Conservation (phyloP, 306 rosid genomes). For the Dryas alaskensis region DNA sequence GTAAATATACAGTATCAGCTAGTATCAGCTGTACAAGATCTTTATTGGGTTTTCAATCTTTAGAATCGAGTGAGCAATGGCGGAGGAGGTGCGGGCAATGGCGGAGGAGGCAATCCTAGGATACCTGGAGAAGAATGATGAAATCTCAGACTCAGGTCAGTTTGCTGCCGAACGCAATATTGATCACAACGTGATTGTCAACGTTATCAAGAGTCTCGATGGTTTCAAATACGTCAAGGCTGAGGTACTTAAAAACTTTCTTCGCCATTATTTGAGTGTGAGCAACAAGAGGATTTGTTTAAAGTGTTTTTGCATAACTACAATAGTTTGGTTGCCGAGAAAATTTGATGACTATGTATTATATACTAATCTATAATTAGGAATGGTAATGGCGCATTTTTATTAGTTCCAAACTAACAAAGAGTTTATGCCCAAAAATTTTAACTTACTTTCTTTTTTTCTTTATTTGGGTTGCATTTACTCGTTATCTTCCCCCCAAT, state of each 20-base stretch:
- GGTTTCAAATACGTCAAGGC: conserved; percentile 79
- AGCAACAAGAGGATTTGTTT: not conserved
- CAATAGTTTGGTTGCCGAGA: not conserved
- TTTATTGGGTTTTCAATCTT: too few relatives aligned
- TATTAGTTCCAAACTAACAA: too few relatives aligned
- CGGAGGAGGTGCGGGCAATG: conserved; percentile 23
- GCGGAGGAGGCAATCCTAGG: conserved; percentile 75
- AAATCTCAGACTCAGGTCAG: conserved; percentile 65
- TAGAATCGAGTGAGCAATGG: not conserved
- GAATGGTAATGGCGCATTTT: too few relatives aligned
- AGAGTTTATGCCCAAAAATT: too few relatives aligned
- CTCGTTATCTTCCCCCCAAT: too few relatives aligned
- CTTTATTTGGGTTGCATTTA: too few relatives aligned
- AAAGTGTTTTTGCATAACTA: not conserved
- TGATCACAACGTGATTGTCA: conserved; percentile 66
- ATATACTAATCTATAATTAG: too few relatives aligned
- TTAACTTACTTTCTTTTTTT: too few relatives aligned
- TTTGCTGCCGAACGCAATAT: conserved; percentile 57
- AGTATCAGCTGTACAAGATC: too few relatives aligned
- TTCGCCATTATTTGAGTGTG: not conserved
- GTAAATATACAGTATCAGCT: too few relatives aligned
- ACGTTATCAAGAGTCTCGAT: conserved; percentile 71
- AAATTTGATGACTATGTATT: not conserved
- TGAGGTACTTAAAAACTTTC: conserved; percentile 33
- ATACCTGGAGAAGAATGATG: conserved; percentile 45